Conservation (phyloP, 805 yeast genomes). For the Candida khao-thaluensis region DNA sequence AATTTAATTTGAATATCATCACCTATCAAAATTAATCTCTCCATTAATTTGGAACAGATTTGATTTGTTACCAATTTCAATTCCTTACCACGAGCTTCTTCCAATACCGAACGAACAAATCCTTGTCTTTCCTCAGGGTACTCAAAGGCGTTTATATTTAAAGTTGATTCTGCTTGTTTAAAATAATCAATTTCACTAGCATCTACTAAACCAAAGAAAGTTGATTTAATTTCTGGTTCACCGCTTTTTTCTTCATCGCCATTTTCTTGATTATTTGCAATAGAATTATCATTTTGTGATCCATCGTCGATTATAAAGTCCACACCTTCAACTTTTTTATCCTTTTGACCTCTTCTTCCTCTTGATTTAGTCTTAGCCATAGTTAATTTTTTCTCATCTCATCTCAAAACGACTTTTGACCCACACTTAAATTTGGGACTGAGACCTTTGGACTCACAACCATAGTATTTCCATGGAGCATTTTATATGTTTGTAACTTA, state of each 20-base stretch:
- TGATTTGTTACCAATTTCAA: constrained; percentile 90
- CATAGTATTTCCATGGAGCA: too few relatives aligned
- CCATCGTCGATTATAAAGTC: constrained; percentile 15
- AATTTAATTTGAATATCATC: constrained; percentile 62
- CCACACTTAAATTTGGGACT: too few relatives aligned
- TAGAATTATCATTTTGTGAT: constrained; percentile 5
- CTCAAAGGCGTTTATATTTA: constrained; percentile 77
- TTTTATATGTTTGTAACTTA: too few relatives aligned
- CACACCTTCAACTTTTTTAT: constrained; percentile 22
- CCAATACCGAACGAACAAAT: constrained; percentile 75
- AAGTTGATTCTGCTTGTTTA: constrained; percentile 85
- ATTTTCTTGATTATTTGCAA: neutral
- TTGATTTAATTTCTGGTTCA: constrained; percentile 13
- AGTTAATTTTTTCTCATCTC: constrained; percentile 12
- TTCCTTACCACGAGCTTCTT: constrained; percentile 86
- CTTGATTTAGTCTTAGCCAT: constrained; percentile 25
- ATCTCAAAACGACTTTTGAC: constrained; percentile 3
- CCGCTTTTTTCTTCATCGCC: neutral
- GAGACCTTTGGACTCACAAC: too few relatives aligned
- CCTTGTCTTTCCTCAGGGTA: constrained; percentile 67
- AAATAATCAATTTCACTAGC: constrained; percentile 84
- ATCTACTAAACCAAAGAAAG: constrained; percentile 84
- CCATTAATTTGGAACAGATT: constrained; percentile 90
- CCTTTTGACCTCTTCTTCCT: constrained; percentile 44
- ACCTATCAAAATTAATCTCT: constrained; percentile 72